Percentiles rank a stretch among this genome's conserved stretches.
Evolutionary conservation across 768 basidiomycete species (phyloP).

Genomic region (Asterophora parasitica): DNA sequence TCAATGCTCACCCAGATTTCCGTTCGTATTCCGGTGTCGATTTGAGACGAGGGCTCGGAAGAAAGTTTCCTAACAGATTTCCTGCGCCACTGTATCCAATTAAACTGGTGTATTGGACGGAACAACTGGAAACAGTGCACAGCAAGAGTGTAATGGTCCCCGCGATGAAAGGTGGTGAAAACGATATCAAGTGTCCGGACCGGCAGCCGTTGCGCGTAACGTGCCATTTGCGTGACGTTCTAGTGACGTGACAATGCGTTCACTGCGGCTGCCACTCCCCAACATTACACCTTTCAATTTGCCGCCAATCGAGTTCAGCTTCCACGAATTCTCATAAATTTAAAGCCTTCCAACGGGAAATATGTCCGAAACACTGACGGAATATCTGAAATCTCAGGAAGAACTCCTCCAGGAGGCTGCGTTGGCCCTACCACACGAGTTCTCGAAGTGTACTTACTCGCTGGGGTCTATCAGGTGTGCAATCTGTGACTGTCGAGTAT

Average conservation of each 20-base stretch:
- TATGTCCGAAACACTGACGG: conserved; percentile 32
- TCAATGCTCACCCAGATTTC: conserved; percentile 5
- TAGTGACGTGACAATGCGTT: too few relatives aligned
- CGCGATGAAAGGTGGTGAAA: neutral
- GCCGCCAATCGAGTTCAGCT: too few relatives aligned
- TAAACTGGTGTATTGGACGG: neutral
- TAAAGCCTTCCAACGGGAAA: too few relatives aligned
- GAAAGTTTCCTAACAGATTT: neutral
- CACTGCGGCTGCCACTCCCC: too few relatives aligned
- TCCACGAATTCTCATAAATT: too few relatives aligned
- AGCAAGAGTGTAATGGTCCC: neutral
- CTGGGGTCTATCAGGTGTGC: conserved; percentile 49
- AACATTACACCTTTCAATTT: too few relatives aligned
- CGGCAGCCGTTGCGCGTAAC: neutral
- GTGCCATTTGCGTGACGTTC: too few relatives aligned
- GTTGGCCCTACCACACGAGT: conserved; percentile 58
- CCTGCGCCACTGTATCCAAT: neutral
- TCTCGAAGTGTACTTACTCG: conserved; percentile 60
- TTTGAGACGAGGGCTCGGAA: neutral
- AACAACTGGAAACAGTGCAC: neutral
- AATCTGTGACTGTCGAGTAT: neutral
- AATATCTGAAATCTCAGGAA: conserved; percentile 44
- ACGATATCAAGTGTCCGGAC: neutral
- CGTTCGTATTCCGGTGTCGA: conserved; percentile 14
- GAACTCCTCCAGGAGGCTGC: conserved; percentile 46